Conservation (phyloP, 495 filamentous ascomycete species). For the Penicillium turbatum region DNA sequence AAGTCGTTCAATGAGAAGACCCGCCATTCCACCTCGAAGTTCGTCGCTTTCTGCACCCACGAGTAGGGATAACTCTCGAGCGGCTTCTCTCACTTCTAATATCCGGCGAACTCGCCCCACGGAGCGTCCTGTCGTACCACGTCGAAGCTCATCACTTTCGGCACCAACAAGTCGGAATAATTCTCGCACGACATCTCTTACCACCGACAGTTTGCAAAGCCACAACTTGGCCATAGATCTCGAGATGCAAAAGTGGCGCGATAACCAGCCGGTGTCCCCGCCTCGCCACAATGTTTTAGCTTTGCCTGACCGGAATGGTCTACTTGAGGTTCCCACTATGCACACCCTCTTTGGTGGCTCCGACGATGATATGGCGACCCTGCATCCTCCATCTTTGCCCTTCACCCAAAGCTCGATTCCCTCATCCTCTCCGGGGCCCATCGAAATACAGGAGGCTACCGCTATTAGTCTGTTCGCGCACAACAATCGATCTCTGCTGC, state of each 20-base stretch:
- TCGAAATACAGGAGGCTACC: constrained; percentile 68
- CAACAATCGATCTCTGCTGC: constrained; percentile 74
- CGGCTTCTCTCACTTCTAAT: constrained; percentile 55
- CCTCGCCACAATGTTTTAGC: constrained; percentile 21
- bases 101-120: constrained; percentile 46
- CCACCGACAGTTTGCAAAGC: constrained; percentile 53
- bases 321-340: constrained; percentile 19
- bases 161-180: constrained; percentile 65
- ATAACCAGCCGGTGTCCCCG: constrained; percentile 24
- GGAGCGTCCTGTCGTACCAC: constrained; percentile 54
- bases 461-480: constrained; percentile 81
- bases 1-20: constrained; percentile 35
- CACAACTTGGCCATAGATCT: constrained; percentile 47
- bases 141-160: constrained; percentile 60
- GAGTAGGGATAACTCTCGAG: constrained; percentile 60
- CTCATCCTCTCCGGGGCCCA: constrained; percentile 46
- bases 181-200: constrained; percentile 62
- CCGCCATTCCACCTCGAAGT: constrained; percentile 55
- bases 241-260: constrained; percentile 23
- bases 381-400: constrained; percentile 44
- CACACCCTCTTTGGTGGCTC: constrained; percentile 29
- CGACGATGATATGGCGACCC: constrained; percentile 34
- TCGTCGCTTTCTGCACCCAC: constrained; percentile 72
- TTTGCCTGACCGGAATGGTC: constrained; percentile 4
- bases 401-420: constrained; percentile 47